A percentile compares a stretch with the other conserved stretches of the same genome.
phyloP scores from a whole-genome alignment of 306 rosid genomes.

The Acacia confusa region DNA sequence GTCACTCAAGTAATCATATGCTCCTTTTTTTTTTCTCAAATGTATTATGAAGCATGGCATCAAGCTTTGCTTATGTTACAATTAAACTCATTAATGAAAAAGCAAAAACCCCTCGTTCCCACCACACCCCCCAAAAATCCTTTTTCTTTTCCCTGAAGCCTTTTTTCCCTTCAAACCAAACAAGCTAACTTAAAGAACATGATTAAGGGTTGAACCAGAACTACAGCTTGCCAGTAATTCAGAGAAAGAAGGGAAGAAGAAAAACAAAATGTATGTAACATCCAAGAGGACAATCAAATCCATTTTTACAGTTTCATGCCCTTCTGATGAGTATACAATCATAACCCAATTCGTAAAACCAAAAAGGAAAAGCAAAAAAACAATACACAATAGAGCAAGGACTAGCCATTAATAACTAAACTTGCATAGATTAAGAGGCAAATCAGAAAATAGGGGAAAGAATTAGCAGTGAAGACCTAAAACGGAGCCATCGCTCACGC shows the following conservation, averaged over 20 bases:
- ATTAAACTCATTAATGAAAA: constrained; percentile 30
- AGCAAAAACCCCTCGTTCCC: background rate
- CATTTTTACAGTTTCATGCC: constrained; percentile 17
- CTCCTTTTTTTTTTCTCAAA: background rate
- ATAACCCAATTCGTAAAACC: background rate
- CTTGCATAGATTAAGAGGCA: background rate
- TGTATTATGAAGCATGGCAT: background rate
- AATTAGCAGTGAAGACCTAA: constrained; percentile 61
- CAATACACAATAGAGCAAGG: background rate
- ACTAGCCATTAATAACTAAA: background rate
- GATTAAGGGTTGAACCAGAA: background rate
- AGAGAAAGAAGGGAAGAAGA: background rate
- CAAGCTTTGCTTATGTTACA: constrained; percentile 32
- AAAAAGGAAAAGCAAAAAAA: background rate
- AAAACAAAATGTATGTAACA: background rate
- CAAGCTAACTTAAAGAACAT: background rate
- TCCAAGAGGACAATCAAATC: background rate
- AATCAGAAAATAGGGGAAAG: background rate
- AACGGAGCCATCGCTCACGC: constrained; percentile 67
- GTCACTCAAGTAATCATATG: background rate
- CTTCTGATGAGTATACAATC: background rate
- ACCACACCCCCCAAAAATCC: background rate
- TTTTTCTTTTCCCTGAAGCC: background rate
- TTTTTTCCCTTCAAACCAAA: background rate
- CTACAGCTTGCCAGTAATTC: background rate